Conservation (phyloP, 305 asterid species). For the Euphrasia arctica region DNA sequence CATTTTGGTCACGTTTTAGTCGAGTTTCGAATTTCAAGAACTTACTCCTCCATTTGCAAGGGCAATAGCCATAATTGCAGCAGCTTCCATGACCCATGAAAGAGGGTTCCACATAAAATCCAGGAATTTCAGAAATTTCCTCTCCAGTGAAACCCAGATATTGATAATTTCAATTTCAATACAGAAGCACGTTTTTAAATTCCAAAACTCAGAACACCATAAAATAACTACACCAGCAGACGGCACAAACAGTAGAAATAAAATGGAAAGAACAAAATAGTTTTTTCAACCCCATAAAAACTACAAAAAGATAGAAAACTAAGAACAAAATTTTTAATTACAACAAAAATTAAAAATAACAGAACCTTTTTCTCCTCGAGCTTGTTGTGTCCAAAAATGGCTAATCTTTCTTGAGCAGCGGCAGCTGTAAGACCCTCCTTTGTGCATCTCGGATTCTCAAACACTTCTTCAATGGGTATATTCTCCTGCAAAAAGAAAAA, state of each 20-base stretch:
- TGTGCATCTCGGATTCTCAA: conserved; percentile 93
- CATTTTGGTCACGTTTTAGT: neutral
- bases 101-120: conserved; percentile 99
- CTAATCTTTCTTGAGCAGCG: conserved; percentile 89
- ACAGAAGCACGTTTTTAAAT: neutral
- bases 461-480: conserved; percentile 91
- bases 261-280: neutral
- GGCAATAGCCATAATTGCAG: conserved; percentile 99
- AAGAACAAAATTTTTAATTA: conserved; percentile 1
- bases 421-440: conserved; percentile 73
- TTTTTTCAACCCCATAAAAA: neutral
- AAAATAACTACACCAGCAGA: neutral
- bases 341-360: neutral
- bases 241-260: neutral
- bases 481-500: conserved; percentile 65
- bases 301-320: neutral
- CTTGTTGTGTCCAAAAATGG: conserved; percentile 93
- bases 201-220: neutral
- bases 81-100: conserved; percentile 99
- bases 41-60: conserved; percentile 99
- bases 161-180: neutral
- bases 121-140: conserved; percentile 82
- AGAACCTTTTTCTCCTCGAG: conserved; percentile 97
- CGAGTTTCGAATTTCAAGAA: neutral
- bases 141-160: conserved; percentile 54